Conservation (phyloP, 306 rosid species). For the Abrus pulchellus region DNA sequence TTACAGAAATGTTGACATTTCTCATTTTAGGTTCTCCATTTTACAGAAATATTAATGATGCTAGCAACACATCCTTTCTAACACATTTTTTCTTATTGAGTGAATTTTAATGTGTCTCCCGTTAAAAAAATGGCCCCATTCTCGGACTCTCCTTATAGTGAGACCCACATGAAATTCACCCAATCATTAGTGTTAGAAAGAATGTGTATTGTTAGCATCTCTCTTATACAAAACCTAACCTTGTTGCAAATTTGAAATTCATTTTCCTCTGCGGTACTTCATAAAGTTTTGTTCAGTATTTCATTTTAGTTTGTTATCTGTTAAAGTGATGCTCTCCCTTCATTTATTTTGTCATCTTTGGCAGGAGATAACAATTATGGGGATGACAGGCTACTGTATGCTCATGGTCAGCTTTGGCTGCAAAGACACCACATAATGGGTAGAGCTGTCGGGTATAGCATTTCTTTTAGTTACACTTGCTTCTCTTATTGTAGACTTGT, state of each 20-base stretch:
- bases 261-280: slow-evolving; percentile 14
- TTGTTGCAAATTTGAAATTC: background rate
- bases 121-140: background rate
- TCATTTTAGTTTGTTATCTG: slow-evolving; percentile 25
- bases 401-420: slow-evolving; percentile 95
- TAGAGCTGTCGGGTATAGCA: slow-evolving; percentile 87
- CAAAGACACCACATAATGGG: slow-evolving; percentile 96
- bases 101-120: background rate
- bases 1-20: background rate
- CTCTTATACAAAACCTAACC: background rate
- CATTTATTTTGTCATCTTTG: slow-evolving; percentile 28
- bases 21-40: slow-evolving; percentile 29
- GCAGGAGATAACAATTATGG: slow-evolving; percentile 92
- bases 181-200: background rate
- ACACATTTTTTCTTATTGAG: background rate
- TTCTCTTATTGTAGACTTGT: slow-evolving; percentile 19
- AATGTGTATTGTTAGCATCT: background rate
- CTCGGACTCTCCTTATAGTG: background rate
- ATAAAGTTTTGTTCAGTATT: background rate
- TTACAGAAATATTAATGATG: background rate
- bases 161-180: background rate
- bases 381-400: slow-evolving; percentile 93
- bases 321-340: slow-evolving; percentile 1
- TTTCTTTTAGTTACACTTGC: slow-evolving; percentile 35
- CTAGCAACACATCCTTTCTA: background rate